phyloP scores from a whole-genome alignment of 208 protist genomes.

The Acanthamoeba triangularis region DNA sequence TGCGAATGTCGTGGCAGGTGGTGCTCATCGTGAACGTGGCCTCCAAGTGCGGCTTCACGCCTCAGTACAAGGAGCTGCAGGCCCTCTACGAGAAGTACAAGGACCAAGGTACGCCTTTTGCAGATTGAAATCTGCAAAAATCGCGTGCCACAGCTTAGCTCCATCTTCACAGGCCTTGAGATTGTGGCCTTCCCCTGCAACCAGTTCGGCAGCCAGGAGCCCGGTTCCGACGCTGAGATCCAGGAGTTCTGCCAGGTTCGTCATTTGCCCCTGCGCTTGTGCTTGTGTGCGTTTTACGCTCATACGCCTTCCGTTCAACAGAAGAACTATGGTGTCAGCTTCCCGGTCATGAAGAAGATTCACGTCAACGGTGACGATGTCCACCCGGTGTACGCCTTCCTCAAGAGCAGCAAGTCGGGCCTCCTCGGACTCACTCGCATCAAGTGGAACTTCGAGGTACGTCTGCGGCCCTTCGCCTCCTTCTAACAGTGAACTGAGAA shows the following conservation, averaged over 20 bases:
- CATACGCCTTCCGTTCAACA: background rate
- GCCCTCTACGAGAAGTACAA: constrained; percentile 76
- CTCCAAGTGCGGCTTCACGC: constrained; percentile 78
- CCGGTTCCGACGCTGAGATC: constrained; percentile 70
- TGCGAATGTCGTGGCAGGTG: background rate
- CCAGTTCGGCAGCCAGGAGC: constrained; percentile 78
- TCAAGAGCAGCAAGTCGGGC: constrained; percentile 59
- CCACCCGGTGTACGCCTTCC: constrained; percentile 70
- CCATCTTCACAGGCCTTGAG: background rate
- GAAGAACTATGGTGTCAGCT: constrained; percentile 69
- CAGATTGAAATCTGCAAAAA: background rate
- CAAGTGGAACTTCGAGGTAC: constrained; percentile 82
- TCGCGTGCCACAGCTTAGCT: background rate
- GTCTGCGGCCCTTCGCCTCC: background rate
- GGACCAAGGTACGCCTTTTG: constrained; percentile 31
- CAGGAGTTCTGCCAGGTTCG: constrained; percentile 72
- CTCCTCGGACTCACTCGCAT: constrained; percentile 63
- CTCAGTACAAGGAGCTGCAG: constrained; percentile 74
- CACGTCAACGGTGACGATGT: constrained; percentile 72
- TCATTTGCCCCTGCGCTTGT: background rate
- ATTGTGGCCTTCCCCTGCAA: constrained; percentile 54
- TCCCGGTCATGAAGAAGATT: constrained; percentile 75
- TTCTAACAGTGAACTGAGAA: background rate
- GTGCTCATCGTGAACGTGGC: constrained; percentile 78
- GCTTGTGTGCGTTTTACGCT: background rate